Conservation (phyloP, 148 eudicot species). For the Silene latifolia region DNA sequence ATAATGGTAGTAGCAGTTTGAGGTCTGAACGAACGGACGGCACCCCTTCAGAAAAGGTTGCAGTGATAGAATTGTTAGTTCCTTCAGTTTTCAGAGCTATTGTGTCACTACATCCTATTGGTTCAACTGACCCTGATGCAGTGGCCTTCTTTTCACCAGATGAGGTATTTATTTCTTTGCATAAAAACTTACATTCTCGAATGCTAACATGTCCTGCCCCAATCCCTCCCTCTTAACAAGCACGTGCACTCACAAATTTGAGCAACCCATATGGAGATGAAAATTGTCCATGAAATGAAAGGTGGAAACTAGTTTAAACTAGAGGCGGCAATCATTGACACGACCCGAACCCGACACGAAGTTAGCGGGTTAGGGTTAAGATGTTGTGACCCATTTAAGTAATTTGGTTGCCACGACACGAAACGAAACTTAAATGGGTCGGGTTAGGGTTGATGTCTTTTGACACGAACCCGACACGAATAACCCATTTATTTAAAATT, state of each 20-base stretch:
- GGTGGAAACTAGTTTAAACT: not conserved
- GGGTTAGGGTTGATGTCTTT: too few species aligned
- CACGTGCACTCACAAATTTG: not conserved
- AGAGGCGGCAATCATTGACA: too few species aligned
- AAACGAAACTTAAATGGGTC: too few species aligned
- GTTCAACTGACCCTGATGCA: slow-evolving; percentile 83
- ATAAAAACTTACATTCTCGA: not conserved
- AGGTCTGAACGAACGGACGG: slow-evolving; percentile 37
- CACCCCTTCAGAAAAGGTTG: slow-evolving; percentile 51
- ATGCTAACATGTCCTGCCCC: not conserved
- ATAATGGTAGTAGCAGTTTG: slow-evolving; percentile 45
- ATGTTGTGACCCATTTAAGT: too few species aligned
- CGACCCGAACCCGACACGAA: too few species aligned
- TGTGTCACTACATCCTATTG: slow-evolving; percentile 83
- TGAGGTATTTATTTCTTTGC: slow-evolving; percentile 53
- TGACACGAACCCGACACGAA: too few species aligned
- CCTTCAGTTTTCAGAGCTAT: slow-evolving; percentile 85
- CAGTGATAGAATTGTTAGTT: slow-evolving; percentile 69
- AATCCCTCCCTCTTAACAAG: slow-evolving; percentile 1
- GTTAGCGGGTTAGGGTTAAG: too few species aligned
- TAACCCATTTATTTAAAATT: too few species aligned
- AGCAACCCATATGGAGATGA: not conserved
- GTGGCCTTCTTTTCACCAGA: slow-evolving; percentile 95
- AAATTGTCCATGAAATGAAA: not conserved
- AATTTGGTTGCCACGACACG: too few species aligned